These are phyloP conservation scores for Dipodascopsis uninucleata DNA, from an alignment of 805 yeast genomes.

Conservation along the genomic window DNA sequence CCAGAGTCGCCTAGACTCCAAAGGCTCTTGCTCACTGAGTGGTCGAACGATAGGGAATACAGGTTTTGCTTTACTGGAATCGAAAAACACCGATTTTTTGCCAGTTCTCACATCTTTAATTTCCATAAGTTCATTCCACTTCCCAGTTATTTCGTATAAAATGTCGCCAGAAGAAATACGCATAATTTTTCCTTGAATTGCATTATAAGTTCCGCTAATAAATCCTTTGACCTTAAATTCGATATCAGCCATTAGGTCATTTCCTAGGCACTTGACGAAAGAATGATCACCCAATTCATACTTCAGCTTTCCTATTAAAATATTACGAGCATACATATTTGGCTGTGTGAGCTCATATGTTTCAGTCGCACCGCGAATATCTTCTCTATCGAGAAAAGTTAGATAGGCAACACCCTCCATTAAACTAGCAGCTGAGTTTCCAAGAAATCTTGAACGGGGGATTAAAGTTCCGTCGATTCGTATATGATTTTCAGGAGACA, in stretches of 20 bases:
- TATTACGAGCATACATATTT: slow-evolving; percentile 90
- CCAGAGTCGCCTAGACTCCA: slow-evolving; percentile 85
- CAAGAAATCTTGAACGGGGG: slow-evolving; percentile 84
- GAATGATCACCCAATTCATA: slow-evolving; percentile 92
- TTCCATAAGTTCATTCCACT: slow-evolving; percentile 87
- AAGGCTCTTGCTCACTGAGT: slow-evolving; percentile 69
- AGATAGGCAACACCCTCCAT: slow-evolving; percentile 88
- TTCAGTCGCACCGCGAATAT: slow-evolving; percentile 52
- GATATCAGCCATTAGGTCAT: slow-evolving; percentile 66
- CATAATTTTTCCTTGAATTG: slow-evolving; percentile 71
- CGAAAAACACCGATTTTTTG: slow-evolving; percentile 52
- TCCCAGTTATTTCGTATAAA: slow-evolving; percentile 70
- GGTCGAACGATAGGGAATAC: slow-evolving; percentile 71
- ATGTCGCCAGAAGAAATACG: slow-evolving; percentile 50
- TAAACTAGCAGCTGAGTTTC: slow-evolving; percentile 94
- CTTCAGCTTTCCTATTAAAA: slow-evolving; percentile 82
- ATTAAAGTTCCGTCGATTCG: slow-evolving; percentile 84
- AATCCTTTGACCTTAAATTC: slow-evolving; percentile 96
- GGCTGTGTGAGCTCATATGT: slow-evolving; percentile 87
- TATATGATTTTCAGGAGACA: slow-evolving; percentile 74
- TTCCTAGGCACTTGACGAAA: slow-evolving; percentile 59
- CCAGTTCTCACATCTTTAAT: slow-evolving; percentile 53
- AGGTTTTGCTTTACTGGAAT: slow-evolving; percentile 54
- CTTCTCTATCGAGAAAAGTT: slow-evolving; percentile 58
- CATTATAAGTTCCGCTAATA: slow-evolving; percentile 87